Evolutionary conservation across 2,329 filamentous ascomycete genomes (phyloP).

Genomic region (Tolypocladium guangdongense): DNA sequence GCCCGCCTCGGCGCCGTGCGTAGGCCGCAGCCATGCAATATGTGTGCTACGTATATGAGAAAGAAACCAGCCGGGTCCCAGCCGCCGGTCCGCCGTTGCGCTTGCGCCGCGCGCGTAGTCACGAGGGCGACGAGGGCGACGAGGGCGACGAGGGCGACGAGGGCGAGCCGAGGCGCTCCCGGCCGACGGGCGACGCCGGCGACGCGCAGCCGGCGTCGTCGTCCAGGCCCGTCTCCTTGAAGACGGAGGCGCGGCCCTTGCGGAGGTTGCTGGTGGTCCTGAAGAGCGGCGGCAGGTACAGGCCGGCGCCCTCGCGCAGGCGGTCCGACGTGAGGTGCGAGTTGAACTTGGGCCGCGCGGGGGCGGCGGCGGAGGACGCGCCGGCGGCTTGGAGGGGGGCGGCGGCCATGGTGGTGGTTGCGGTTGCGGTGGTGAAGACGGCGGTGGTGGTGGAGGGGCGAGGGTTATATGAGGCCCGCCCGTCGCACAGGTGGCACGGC

Average conservation of each 20-base stretch:
- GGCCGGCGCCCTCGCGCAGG: conserved; percentile 34
- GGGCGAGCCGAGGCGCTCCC: neutral
- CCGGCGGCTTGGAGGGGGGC: neutral
- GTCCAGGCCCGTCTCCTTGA: conserved; percentile 38
- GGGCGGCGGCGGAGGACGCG: neutral
- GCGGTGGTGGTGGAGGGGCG: neutral
- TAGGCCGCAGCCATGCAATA: no score
- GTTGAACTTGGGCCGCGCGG: conserved; percentile 37
- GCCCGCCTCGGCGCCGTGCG: neutral
- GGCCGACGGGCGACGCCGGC: neutral
- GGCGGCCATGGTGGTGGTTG: no score
- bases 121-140: neutral
- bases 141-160: no score
- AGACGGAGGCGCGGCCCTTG: conserved; percentile 40
- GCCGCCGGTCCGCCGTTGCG: neutral
- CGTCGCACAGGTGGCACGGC: no score
- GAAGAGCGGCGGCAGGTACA: conserved; percentile 25
- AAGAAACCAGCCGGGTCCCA: neutral
- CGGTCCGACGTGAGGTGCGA: conserved; percentile 39
- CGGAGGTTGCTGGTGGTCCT: conserved; percentile 32
- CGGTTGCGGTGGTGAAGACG: no score
- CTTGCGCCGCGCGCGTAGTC: neutral
- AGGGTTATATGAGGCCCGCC: no score
- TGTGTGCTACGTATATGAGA: neutral
- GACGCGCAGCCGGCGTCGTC: conserved; percentile 13